Conservation (phyloP, 2,329 filamentous ascomycete species). For the Aspergillus udagawae region DNA sequence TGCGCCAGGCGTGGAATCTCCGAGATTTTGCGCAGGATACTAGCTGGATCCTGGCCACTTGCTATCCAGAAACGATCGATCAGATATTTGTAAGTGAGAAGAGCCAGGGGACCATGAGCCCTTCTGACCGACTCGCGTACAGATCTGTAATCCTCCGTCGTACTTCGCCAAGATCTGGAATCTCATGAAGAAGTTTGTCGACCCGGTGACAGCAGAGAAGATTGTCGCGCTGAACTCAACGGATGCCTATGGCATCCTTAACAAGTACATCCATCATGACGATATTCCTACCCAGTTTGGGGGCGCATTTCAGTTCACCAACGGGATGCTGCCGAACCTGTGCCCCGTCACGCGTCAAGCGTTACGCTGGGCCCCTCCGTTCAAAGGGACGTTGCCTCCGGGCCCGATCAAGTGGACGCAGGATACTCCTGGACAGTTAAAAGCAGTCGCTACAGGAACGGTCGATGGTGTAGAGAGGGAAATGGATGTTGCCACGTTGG, state of each 20-base stretch:
- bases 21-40: constrained; percentile 18
- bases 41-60: constrained; percentile 23
- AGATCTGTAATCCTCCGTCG: constrained; percentile 24
- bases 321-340: constrained; percentile 18
- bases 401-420: constrained; percentile 20
- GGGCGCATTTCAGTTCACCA: constrained; percentile 14
- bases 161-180: constrained; percentile 23
- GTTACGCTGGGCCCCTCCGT: constrained; percentile 2
- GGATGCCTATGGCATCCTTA: constrained; percentile 14
- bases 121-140: neutral
- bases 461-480: constrained; percentile 6
- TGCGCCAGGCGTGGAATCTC: constrained; percentile 22
- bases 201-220: constrained; percentile 23
- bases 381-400: constrained; percentile 3
- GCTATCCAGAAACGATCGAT: constrained; percentile 25
- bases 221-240: constrained; percentile 13
- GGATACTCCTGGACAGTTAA: constrained; percentile 6
- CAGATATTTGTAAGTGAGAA: constrained; percentile 14
- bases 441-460: constrained; percentile 17
- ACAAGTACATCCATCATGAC: constrained; percentile 12
- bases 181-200: constrained; percentile 21
- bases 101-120: neutral
- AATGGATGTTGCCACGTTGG: constrained; percentile 5
- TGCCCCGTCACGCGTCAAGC: constrained; percentile 7
- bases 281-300: constrained; percentile 20